A percentile compares a stretch with the other conserved stretches of the same genome.
These are phyloP conservation scores for Westerdykella ornata DNA, from an alignment of 2,329 filamentous ascomycete genomes.

Conservation along the genomic window DNA sequence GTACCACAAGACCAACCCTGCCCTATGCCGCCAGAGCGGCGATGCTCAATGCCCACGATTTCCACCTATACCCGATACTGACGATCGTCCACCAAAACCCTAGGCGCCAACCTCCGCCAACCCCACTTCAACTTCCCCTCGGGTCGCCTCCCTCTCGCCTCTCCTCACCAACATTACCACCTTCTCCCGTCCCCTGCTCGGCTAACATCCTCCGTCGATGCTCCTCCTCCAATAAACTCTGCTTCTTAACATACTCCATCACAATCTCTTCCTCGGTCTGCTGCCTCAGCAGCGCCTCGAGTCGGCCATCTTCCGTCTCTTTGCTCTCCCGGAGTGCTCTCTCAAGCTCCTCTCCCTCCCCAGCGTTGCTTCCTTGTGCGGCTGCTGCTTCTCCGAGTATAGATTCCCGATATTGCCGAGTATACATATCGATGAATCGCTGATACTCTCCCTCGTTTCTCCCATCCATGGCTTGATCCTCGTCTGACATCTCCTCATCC, in stretches of 20 bases:
- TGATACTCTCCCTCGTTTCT: slow-evolving; percentile 35
- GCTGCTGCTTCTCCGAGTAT: background rate
- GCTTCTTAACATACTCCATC: slow-evolving; percentile 69
- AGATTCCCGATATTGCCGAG: background rate
- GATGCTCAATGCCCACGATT: no score
- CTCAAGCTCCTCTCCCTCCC: slow-evolving; percentile 21
- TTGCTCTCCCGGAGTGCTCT: slow-evolving; percentile 26
- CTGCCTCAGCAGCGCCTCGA: slow-evolving; percentile 32
- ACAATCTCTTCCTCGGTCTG: slow-evolving; percentile 64
- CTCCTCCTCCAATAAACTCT: slow-evolving; percentile 60
- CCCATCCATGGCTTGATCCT: slow-evolving; percentile 17
- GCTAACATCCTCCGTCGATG: slow-evolving; percentile 10
- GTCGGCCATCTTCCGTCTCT: slow-evolving; percentile 35
- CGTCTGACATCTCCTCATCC: background rate
- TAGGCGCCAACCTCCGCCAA: no score
- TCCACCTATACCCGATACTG: no score
- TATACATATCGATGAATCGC: slow-evolving; percentile 30
- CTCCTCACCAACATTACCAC: no score
- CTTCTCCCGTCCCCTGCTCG: background rate
- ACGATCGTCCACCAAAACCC: no score
- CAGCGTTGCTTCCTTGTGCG: slow-evolving; percentile 3
- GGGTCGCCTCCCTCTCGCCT: no score
- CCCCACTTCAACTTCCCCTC: no score
- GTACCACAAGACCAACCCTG: no score
- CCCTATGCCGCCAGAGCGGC: no score